Conservation (phyloP, 495 filamentous ascomycete species). For the Penicillium coprophilum region DNA sequence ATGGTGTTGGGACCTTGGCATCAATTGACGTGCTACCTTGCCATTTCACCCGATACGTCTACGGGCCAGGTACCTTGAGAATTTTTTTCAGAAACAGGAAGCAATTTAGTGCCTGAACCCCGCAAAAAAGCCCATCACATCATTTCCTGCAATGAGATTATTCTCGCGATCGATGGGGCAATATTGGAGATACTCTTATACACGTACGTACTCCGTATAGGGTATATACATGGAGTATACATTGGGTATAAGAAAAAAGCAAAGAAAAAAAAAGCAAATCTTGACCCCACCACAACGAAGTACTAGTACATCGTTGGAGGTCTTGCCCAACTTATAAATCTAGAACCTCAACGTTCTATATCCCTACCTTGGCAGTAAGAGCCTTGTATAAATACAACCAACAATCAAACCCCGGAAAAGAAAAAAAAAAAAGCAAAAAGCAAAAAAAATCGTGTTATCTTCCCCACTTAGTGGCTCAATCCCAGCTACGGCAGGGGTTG, state of each 20-base stretch:
- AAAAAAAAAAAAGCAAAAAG: neutral
- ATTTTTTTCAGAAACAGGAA: too few relatives aligned
- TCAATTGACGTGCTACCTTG: slow-evolving; percentile 1
- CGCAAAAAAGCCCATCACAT: slow-evolving; percentile 8
- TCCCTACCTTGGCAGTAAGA: neutral
- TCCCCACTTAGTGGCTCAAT: slow-evolving; percentile 19
- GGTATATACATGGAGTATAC: too few relatives aligned
- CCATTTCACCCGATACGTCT: slow-evolving; percentile 1
- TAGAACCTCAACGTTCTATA: slow-evolving; percentile 1
- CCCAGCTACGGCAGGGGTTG: slow-evolving; percentile 21
- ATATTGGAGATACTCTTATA: neutral
- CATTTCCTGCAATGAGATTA: slow-evolving; percentile 1
- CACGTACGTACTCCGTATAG: neutral
- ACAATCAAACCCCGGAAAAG: slow-evolving; percentile 2
- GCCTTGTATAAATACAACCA: neutral
- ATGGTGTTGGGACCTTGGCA: slow-evolving; percentile 6
- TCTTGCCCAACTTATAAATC: too few relatives aligned
- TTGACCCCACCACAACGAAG: too few relatives aligned
- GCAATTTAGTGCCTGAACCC: neutral
- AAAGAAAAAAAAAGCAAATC: slow-evolving; percentile 3
- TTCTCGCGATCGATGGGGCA: neutral
- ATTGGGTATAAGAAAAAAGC: neutral
- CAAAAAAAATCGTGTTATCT: slow-evolving; percentile 1
- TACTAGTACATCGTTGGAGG: too few relatives aligned
- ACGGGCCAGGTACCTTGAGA: neutral